Percentiles rank a stretch among this genome's conserved stretches.
phyloP scores from a whole-genome alignment of 1,284 basidiomycete species.

The Mycena citricolor region DNA sequence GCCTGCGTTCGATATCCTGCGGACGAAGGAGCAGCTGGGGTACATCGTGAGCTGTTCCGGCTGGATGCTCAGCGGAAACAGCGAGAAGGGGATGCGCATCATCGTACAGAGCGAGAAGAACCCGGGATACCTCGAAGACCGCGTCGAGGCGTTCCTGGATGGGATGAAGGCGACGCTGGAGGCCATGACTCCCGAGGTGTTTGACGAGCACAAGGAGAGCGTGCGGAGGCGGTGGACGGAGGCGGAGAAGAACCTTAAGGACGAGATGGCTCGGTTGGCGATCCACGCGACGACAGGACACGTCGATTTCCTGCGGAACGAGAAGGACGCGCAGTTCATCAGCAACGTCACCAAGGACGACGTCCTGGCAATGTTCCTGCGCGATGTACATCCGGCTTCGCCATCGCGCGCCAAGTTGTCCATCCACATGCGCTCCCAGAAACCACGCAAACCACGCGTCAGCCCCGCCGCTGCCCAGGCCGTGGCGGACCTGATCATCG shows the following conservation, averaged over 20 bases:
- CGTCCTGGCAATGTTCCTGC: constrained; percentile 73
- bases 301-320: constrained; percentile 68
- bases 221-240: constrained; percentile 65
- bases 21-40: constrained; percentile 97
- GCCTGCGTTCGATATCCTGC: constrained; percentile 90
- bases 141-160: constrained; percentile 86
- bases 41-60: constrained; percentile 77
- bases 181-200: constrained; percentile 61
- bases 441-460: constrained; percentile 58
- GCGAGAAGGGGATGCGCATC: constrained; percentile 80
- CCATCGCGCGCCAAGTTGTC: constrained; percentile 76
- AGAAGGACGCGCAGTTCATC: constrained; percentile 68
- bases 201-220: constrained; percentile 62
- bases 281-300: constrained; percentile 72
- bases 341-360: constrained; percentile 73
- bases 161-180: constrained; percentile 62
- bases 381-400: constrained; percentile 72
- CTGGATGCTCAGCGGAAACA: constrained; percentile 58
- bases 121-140: constrained; percentile 63
- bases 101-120: constrained; percentile 83
- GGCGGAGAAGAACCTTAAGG: constrained; percentile 61
- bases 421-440: constrained; percentile 76
- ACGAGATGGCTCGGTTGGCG: constrained; percentile 79
- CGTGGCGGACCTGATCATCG: constrained; percentile 56
- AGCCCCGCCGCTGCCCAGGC: constrained; percentile 65